phyloP scores from a whole-genome alignment of 768 basidiomycete species.

The Lactarius evosmus region DNA sequence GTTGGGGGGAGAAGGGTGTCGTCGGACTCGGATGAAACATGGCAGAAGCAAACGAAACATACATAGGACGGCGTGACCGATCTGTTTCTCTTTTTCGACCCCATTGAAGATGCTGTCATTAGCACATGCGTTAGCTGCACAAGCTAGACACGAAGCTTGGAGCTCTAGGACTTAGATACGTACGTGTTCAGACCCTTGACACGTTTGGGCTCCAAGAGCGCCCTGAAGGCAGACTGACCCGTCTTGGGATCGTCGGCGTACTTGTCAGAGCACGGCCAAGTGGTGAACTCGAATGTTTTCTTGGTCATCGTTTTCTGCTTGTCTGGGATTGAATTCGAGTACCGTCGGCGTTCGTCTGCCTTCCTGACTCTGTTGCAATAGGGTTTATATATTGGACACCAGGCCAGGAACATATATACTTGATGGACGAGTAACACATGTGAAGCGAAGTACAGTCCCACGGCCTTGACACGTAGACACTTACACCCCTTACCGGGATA shows the following conservation, averaged over 20 bases:
- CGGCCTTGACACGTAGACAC: background rate
- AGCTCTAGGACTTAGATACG: background rate
- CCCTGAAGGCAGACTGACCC: constrained; percentile 1
- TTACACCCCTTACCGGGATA: background rate
- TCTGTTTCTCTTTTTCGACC: background rate
- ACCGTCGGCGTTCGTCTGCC: background rate
- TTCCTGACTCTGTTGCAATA: background rate
- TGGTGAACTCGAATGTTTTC: background rate
- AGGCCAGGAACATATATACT: background rate
- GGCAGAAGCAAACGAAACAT: background rate
- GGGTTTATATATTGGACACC: background rate
- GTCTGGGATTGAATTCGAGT: background rate
- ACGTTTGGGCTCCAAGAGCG: background rate
- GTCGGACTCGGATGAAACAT: background rate
- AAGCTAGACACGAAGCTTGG: background rate
- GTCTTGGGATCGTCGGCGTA: constrained; percentile 1
- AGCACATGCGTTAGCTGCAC: background rate
- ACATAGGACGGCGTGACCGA: background rate
- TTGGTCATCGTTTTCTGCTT: background rate
- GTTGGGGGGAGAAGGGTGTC: background rate
- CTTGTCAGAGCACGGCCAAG: constrained; percentile 2
- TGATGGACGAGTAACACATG: background rate
- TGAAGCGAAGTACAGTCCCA: background rate
- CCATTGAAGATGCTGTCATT: background rate
- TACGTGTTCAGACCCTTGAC: constrained; percentile 9